phyloP scores from a whole-genome alignment of 345 rosid genomes.

The Acer yangbiense region DNA sequence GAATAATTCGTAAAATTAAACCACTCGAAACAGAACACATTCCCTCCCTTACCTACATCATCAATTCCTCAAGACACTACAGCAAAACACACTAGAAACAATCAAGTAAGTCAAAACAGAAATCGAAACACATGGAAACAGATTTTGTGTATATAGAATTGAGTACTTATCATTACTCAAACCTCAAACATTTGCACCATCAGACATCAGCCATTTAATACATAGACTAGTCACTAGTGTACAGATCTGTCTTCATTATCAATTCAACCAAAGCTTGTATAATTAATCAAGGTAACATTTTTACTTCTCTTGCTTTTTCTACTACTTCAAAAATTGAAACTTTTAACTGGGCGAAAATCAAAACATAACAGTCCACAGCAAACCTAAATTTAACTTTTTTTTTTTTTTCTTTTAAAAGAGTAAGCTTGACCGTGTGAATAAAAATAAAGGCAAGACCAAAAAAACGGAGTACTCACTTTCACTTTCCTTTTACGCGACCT shows the following conservation, averaged over 20 bases:
- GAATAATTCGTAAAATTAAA: neutral
- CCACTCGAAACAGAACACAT: neutral
- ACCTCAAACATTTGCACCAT: neutral
- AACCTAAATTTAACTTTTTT: neutral
- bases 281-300: neutral
- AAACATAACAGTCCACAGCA: neutral
- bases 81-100: neutral
- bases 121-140: neutral
- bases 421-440: neutral
- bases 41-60: neutral
- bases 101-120: neutral
- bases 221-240: neutral
- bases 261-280: neutral
- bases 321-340: too few species aligned
- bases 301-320: too few species aligned
- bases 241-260: neutral
- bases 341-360: too few species aligned
- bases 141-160: neutral
- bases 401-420: too few species aligned
- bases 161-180: neutral
- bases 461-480: neutral
- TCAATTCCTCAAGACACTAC: neutral
- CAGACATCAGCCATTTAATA: neutral
- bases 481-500: slow-evolving; percentile 42
- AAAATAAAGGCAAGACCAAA: neutral